Percentiles rank a stretch among this genome's conserved stretches.
phyloP scores from a whole-genome alignment of 176 grass and related monocot genomes.

The Carex parvula region DNA sequence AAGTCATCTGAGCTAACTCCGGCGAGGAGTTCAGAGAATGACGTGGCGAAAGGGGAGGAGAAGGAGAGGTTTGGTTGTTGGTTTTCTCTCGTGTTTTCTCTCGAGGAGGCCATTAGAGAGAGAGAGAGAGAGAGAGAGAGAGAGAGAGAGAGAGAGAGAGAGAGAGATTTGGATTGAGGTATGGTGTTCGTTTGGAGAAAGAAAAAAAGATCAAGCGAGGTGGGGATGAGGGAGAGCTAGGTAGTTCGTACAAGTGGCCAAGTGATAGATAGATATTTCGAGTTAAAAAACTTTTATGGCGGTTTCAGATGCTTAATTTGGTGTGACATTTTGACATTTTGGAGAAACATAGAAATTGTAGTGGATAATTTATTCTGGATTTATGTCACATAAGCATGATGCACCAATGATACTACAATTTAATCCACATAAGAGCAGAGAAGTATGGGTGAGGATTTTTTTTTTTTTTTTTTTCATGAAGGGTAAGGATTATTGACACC shows the following conservation, averaged over 20 bases:
- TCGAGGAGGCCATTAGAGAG: constrained; percentile 38
- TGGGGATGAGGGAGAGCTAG: background rate
- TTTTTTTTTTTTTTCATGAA: too few relatives aligned
- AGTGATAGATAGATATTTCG: background rate
- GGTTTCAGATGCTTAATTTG: background rate
- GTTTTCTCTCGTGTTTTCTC: constrained; percentile 29
- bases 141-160: too few relatives aligned
- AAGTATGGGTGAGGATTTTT: background rate
- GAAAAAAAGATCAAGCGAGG: background rate
- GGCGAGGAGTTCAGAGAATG: constrained; percentile 32
- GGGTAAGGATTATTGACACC: background rate
- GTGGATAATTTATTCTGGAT: background rate
- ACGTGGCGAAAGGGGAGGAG: constrained; percentile 35
- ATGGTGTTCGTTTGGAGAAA: background rate
- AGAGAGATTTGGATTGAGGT: too few relatives aligned
- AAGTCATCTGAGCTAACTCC: background rate
- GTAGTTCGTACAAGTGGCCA: background rate
- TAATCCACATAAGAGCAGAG: background rate
- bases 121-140: background rate
- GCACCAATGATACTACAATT: background rate
- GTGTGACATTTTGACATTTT: background rate
- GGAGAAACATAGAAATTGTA: background rate
- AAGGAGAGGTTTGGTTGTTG: constrained; percentile 30
- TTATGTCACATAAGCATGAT: background rate
- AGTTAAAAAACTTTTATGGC: background rate